These are phyloP conservation scores for Priceomyces carsonii DNA, from an alignment of 805 yeast species.

Conservation along the genomic window DNA sequence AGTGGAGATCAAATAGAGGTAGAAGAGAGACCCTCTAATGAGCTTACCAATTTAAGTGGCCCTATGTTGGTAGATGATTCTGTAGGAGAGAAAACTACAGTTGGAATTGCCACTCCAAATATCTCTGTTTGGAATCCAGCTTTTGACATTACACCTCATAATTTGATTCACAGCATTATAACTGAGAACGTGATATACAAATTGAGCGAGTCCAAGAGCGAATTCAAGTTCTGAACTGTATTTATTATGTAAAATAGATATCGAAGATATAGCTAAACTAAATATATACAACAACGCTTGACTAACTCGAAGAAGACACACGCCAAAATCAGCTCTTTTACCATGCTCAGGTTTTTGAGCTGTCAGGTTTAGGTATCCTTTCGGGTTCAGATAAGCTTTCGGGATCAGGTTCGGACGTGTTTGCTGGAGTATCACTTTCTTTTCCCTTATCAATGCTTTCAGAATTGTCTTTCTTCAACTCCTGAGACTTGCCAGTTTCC, in stretches of 20 bases:
- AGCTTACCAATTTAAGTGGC: constrained; percentile 77
- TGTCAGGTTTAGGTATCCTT: too few relatives aligned
- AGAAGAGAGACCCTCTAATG: constrained; percentile 83
- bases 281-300: too few relatives aligned
- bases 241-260: too few relatives aligned
- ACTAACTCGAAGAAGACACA: too few relatives aligned
- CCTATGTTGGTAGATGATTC: constrained; percentile 28
- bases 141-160: constrained; percentile 88
- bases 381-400: too few relatives aligned
- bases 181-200: constrained; percentile 74
- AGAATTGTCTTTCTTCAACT: not conserved
- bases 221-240: too few relatives aligned
- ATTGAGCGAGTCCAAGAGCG: constrained; percentile 1
- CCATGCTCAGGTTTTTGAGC: too few relatives aligned
- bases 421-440: too few relatives aligned
- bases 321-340: too few relatives aligned
- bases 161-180: constrained; percentile 81
- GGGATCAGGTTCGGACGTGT: too few relatives aligned
- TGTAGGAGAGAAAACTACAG: constrained; percentile 45
- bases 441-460: not conserved
- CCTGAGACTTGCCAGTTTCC: not conserved
- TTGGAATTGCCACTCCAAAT: constrained; percentile 82
- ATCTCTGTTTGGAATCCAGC: constrained; percentile 95
- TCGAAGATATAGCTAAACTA: too few relatives aligned
- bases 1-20: constrained; percentile 77